Evolutionary conservation across 2,329 filamentous ascomycete genomes (phyloP).

Genomic region (Dothidotthia symphoricarpi): DNA sequence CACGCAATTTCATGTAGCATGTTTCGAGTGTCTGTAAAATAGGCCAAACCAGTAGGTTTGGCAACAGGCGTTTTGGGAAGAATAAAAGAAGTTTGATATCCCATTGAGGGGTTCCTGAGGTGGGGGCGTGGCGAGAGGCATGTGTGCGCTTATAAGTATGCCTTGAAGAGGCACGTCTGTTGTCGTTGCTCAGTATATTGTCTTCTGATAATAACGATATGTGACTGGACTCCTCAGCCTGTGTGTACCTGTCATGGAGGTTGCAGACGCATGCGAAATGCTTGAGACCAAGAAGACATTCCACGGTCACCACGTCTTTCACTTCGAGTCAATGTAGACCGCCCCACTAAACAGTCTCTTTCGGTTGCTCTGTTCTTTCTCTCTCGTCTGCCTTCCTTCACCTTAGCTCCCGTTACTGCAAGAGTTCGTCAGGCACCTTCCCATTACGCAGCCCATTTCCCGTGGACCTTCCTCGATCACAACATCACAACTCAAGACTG

Average conservation of each 20-base stretch:
- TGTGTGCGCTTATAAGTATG: neutral
- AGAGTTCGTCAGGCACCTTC: neutral
- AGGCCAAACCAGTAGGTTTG: constrained; percentile 17
- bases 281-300: too few relatives aligned
- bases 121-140: constrained; percentile 2
- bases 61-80: constrained; percentile 30
- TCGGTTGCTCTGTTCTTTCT: neutral
- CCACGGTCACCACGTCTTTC: too few relatives aligned
- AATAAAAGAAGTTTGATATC: constrained; percentile 23
- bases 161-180: too few relatives aligned
- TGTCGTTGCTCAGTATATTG: too few relatives aligned
- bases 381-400: constrained; percentile 1
- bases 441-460: constrained; percentile 1
- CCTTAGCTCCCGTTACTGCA: constrained; percentile 3
- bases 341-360: constrained; percentile 1
- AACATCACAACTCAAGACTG: neutral
- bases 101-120: neutral
- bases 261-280: too few relatives aligned
- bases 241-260: too few relatives aligned
- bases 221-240: too few relatives aligned
- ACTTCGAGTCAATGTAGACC: constrained; percentile 6
- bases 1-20: neutral
- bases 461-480: constrained; percentile 11
- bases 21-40: constrained; percentile 31
- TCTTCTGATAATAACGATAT: too few relatives aligned